Evolutionary conservation across 352 stramenopile genomes (phyloP).

Genomic region (Achlya hypogyna): DNA sequence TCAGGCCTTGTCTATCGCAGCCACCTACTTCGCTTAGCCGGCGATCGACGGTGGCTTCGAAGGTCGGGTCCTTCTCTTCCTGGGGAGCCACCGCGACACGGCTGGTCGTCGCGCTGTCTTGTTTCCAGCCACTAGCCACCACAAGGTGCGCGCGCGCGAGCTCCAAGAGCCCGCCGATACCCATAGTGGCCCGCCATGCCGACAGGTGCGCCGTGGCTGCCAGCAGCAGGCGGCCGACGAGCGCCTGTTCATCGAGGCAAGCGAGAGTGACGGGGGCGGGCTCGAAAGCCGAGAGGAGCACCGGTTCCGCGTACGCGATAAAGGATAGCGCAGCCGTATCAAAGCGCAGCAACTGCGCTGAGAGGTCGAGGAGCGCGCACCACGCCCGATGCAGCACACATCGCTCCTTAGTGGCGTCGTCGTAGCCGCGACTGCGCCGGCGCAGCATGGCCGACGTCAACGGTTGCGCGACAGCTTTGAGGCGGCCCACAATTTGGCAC

Average conservation of each 20-base stretch:
- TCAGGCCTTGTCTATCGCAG: neutral
- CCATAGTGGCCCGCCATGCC: neutral
- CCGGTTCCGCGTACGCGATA: neutral
- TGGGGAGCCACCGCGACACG: neutral
- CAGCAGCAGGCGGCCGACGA: neutral
- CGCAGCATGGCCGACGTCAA: constrained; percentile 4
- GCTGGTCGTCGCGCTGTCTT: neutral
- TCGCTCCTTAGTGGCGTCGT: neutral
- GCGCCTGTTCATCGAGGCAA: neutral
- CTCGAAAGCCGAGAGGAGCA: constrained; percentile 9
- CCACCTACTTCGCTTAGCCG: neutral
- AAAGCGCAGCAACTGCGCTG: neutral
- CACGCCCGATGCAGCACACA: neutral
- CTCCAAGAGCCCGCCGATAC: neutral
- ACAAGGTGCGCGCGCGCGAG: neutral
- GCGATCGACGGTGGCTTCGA: neutral
- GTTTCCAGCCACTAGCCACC: neutral
- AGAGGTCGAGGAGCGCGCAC: neutral
- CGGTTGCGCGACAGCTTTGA: neutral
- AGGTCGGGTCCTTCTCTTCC: neutral
- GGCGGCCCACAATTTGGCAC: neutral
- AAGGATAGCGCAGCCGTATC: neutral
- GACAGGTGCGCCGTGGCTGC: neutral
- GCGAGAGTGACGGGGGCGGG: neutral
- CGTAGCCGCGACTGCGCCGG: neutral